Conservation (phyloP, 2,329 filamentous ascomycete species). For the Pseudogymnoascus sp. region DNA sequence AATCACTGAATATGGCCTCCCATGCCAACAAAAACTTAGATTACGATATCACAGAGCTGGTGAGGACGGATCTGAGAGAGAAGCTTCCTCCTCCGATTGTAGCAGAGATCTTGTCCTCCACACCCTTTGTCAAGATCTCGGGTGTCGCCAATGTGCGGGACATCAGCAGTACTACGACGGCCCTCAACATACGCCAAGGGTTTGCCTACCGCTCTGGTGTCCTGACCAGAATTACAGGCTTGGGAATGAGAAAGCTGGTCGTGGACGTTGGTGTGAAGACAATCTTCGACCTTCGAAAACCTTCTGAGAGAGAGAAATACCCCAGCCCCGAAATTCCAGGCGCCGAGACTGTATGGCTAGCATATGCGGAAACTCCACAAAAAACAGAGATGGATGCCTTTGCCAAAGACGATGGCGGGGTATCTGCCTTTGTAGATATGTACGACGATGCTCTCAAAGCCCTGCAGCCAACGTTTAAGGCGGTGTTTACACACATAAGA, state of each 20-base stretch:
- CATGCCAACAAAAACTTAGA: neutral
- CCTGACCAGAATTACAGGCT: conserved; percentile 16
- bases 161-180: conserved; percentile 13
- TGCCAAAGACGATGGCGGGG: conserved; percentile 43
- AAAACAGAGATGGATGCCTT: conserved; percentile 28
- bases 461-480: conserved; percentile 39
- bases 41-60: neutral
- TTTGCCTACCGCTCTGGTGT: conserved; percentile 17
- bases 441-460: conserved; percentile 42
- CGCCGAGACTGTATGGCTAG: conserved; percentile 42
- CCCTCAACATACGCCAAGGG: conserved; percentile 12
- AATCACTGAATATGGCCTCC: neutral
- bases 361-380: conserved; percentile 33
- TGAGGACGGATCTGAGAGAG: neutral
- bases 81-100: neutral
- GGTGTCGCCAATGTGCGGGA: conserved; percentile 19
- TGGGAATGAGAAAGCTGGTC: neutral
- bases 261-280: conserved; percentile 9
- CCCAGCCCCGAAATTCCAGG: conserved; percentile 42
- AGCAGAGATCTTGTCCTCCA: conserved; percentile 10
- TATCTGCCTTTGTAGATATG: conserved; percentile 40
- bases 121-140: conserved; percentile 19
- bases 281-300: conserved; percentile 48
- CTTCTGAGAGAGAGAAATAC: conserved; percentile 36
- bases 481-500: conserved; percentile 43